phyloP scores from a whole-genome alignment of 73 alveolate species.

The Tetrahymena elliotti region DNA sequence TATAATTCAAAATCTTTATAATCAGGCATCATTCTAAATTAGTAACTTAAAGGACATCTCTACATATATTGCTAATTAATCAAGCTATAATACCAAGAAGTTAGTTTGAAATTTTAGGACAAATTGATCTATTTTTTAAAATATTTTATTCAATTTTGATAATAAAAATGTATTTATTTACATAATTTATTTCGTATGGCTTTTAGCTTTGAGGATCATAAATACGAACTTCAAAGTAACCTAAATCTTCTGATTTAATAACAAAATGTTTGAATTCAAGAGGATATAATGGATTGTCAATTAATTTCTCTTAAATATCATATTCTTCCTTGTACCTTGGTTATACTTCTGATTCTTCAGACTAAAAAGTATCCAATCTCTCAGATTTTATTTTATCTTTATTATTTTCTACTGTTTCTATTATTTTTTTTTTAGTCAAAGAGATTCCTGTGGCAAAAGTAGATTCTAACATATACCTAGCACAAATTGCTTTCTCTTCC shows the following conservation, averaged over 20 bases:
- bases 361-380: neutral
- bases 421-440: neutral
- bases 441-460: neutral
- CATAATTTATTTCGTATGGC: neutral
- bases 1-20: neutral
- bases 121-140: neutral
- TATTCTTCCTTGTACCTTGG: neutral
- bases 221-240: neutral
- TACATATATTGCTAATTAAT: neutral
- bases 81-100: neutral
- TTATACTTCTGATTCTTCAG: neutral
- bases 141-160: no score
- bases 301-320: neutral
- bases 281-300: neutral
- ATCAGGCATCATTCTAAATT: neutral
- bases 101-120: neutral
- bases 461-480: neutral
- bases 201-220: neutral
- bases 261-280: neutral
- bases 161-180: neutral
- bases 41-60: neutral
- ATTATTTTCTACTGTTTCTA: neutral
- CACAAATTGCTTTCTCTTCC: neutral
- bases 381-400: neutral
- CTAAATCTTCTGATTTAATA: neutral